Percentiles rank a stretch among this genome's conserved stretches.
These are phyloP conservation scores for Cinnamomum chago DNA, from an alignment of 164 flowering plant species.

Conservation along the genomic window DNA sequence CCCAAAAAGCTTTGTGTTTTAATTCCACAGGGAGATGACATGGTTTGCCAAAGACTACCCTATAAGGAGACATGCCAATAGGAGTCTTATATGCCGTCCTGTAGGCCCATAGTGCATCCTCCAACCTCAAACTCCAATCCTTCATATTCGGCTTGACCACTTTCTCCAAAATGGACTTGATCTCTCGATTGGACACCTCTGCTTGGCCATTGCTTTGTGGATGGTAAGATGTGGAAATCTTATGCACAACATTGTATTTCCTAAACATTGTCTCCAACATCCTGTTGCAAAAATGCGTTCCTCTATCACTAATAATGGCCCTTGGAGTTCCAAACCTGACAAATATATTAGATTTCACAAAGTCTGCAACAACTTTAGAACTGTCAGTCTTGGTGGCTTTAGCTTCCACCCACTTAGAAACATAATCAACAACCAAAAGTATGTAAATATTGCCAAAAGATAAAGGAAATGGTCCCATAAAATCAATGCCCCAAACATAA, in stretches of 20 bases:
- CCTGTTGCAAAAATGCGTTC: too few relatives aligned
- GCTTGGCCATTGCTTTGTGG: neutral
- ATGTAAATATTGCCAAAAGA: neutral
- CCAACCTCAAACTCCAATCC: neutral
- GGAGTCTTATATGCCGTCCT: too few relatives aligned
- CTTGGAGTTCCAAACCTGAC: too few relatives aligned
- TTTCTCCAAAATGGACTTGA: neutral
- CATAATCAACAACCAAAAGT: neutral
- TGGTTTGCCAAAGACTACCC: too few relatives aligned
- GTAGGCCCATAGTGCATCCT: too few relatives aligned
- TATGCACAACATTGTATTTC: neutral
- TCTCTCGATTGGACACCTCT: neutral
- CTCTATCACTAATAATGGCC: too few relatives aligned
- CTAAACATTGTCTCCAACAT: too few relatives aligned
- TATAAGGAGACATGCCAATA: too few relatives aligned
- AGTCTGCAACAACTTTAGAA: neutral
- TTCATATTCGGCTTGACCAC: neutral
- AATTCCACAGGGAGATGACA: too few relatives aligned
- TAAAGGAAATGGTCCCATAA: neutral
- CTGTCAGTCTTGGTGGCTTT: neutral
- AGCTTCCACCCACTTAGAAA: constrained; percentile 8
- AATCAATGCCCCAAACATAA: neutral
- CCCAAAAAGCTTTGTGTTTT: too few relatives aligned
- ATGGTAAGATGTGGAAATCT: neutral
- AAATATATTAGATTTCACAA: neutral